phyloP scores from a whole-genome alignment of 2,329 filamentous ascomycete species.

The Talaromyces rugulosus region DNA sequence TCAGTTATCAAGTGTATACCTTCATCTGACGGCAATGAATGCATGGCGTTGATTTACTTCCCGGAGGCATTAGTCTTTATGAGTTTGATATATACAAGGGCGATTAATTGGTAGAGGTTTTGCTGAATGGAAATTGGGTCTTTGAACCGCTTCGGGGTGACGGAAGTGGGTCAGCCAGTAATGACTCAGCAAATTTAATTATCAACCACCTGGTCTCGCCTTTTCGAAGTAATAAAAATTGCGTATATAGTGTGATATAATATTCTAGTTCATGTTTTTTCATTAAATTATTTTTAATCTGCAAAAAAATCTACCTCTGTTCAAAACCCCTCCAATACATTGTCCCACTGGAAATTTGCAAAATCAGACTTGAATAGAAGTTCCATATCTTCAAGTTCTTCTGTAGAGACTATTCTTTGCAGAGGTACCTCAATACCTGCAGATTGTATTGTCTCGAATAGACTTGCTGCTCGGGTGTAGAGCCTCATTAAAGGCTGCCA shows the following conservation, averaged over 20 bases:
- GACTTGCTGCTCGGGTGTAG: neutral
- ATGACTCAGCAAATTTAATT: neutral
- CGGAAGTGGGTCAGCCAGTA: neutral
- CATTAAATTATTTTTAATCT: too few relatives aligned
- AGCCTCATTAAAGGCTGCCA: neutral
- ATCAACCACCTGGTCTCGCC: neutral
- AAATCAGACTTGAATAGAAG: neutral
- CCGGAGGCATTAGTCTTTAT: neutral
- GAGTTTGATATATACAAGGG: neutral
- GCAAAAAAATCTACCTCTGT: neutral
- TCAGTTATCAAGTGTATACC: neutral
- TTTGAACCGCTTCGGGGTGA: neutral
- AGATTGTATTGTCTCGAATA: neutral
- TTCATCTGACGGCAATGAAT: neutral
- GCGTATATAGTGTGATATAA: neutral
- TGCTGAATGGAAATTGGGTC: neutral
- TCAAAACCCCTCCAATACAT: neutral
- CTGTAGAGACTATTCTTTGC: neutral
- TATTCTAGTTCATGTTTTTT: neutral
- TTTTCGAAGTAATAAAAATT: neutral
- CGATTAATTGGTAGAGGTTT: neutral
- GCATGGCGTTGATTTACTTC: neutral
- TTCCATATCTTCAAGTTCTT: neutral
- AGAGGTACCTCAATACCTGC: neutral
- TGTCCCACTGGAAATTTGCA: neutral